These are phyloP conservation scores for Aspergillus proliferans DNA, from an alignment of 2,329 filamentous ascomycete genomes.

Conservation along the genomic window DNA sequence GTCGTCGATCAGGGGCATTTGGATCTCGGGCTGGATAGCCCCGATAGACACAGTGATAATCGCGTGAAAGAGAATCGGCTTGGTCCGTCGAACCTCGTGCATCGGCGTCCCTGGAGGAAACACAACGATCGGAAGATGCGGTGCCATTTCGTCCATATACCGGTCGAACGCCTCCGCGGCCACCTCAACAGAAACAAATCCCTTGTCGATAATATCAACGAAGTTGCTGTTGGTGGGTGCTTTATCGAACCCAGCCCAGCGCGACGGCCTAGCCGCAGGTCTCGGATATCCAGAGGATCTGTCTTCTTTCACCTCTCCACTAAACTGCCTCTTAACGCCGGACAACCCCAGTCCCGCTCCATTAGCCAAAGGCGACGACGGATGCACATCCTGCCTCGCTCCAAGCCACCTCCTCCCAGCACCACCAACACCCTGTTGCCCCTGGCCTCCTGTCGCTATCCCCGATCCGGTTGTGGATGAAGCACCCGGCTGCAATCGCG, in stretches of 20 bases:
- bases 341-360: conserved; percentile 5
- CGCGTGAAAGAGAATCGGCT: conserved; percentile 55
- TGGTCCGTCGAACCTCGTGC: conserved; percentile 50
- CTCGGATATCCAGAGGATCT: conserved; percentile 6
- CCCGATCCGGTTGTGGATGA: conserved; percentile 12
- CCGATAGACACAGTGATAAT: conserved; percentile 52
- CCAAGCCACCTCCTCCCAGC: conserved; percentile 28
- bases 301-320: conserved; percentile 23
- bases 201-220: conserved; percentile 45
- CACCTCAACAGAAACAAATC: conserved; percentile 46
- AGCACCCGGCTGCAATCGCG: conserved; percentile 59
- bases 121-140: conserved; percentile 53
- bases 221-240: conserved; percentile 1
- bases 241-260: not conserved
- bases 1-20: conserved; percentile 60
- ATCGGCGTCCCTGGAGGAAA: conserved; percentile 51
- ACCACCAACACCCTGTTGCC: conserved; percentile 22
- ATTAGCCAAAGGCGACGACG: not conserved
- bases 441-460: conserved; percentile 24
- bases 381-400: conserved; percentile 5
- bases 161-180: conserved; percentile 53
- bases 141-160: conserved; percentile 50
- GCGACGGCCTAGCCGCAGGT: not conserved
- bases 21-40: conserved; percentile 48
- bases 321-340: conserved; percentile 27